Evolutionary conservation across 768 basidiomycete species (phyloP), one percentile per base, ranked within the genome.

Genomic region (Mycena galericulata): DNA sequence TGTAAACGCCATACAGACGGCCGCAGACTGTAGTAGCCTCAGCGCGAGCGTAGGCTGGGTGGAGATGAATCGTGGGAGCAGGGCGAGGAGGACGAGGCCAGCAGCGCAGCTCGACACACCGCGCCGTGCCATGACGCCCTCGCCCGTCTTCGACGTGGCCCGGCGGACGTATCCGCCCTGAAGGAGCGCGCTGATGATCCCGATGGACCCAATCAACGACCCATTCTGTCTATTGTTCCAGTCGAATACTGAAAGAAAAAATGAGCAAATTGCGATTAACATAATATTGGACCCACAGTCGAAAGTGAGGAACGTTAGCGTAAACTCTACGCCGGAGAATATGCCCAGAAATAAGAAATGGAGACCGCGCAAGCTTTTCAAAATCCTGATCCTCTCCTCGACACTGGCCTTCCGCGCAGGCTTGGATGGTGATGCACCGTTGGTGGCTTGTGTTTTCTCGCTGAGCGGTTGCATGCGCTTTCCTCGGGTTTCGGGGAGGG

Each of bases 281-380:
- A 59, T 8, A 66, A 14, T 68, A 63, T 30, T 68, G 12, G 57
- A n/a, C 91, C 78, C 81, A 92, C 95, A 79, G 77, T 95, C 94
- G 74, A 95, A 96, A 2, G 93, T 98, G 51, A 98, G 83, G 85
- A 99, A 99, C 0, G 96, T 97, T 24, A 99, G 84, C 0, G 97
- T 99, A 79, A 98, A 98, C 77, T 99, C 97, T 55, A 98, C 89
- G 15, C 97, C 97, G 2, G 97, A 97, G 79, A 99, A 99, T 55
- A 97, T 77, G 58, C 91, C 88, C 67, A 99, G 82, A 83, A 98
- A 99, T 50, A 90, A 78, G 77, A 96, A 92, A 77, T 99, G 97
- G 18, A 94, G 77, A 47, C 81, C 79, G 41, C 91, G 89, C 47
- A 97, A 82, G 11, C 82, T 76, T 71, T 82, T 84, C 56, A 98